Evolutionary conservation across 2,329 filamentous ascomycete genomes (phyloP), one percentile per base, ranked within the genome.

Genomic region (Sphaerulina vaccinii): DNA sequence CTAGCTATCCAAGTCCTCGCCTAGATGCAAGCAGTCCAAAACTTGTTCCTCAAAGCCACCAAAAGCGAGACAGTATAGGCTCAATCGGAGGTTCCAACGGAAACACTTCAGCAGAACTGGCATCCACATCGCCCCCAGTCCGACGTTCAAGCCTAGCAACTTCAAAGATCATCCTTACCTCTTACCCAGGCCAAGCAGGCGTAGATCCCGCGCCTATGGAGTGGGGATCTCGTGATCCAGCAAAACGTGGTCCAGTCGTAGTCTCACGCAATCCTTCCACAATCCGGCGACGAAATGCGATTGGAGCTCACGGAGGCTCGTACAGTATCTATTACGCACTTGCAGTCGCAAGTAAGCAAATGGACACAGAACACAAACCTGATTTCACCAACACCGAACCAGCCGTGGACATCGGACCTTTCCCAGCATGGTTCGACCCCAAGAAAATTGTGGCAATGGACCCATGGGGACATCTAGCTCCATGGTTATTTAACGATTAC

Each of bases 371-470:
- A 61, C 91, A 96, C 71, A 87, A 81, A 64, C 83, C 86, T 9
- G 84, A 87, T 67, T 85, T 87, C 69, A 86, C 85, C 56, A 89
- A 97, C 70, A 96, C 90, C 8, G 88, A 97, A 70, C 93, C 93
- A 10, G 90, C 91, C n/a, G 88, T 84, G 18, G 82, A 86, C 47
- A 89, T 97, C 66, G 90, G 90, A 0, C 90, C 89, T 6, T 95
- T 95, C 63, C 85, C 88, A 6, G 84, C 93, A 72, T 99, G 92
- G 92, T 82, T 81, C 21, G 88, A 95, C 67, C 82, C 81, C 65
- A 90, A 89, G 71, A 97, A 96, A 77, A 97, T 99, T 57, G 92
- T 97, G 11, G 89, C 92, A 15, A 96, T 99, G 90, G 93, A 97
- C 68, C 92, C 92, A 0, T 88, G 87, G 70, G 92, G 93, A 5